A percentile compares a stretch with the other conserved stretches of the same genome.
Evolutionary conservation across 2,329 filamentous ascomycete species (phyloP).

Genomic region (Nemania sp.): DNA sequence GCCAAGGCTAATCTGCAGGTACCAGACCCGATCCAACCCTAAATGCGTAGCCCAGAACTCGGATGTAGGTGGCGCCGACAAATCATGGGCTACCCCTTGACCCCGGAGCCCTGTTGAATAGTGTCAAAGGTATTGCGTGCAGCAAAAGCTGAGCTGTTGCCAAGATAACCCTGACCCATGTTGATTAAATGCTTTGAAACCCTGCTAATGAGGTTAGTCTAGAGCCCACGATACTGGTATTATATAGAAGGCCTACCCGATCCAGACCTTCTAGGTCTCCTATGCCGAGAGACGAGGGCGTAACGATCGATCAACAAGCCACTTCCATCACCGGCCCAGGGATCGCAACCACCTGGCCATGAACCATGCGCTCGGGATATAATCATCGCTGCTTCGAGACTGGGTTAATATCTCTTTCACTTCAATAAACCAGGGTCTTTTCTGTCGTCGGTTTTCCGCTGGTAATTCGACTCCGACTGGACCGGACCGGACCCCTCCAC

Average conservation of each 20-base stretch:
- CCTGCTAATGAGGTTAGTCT: constrained; percentile 2
- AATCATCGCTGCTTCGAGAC: background rate
- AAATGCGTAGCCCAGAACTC: background rate
- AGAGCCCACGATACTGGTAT: constrained; percentile 1
- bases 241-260: constrained; percentile 9
- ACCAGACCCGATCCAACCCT: constrained; percentile 7
- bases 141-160: constrained; percentile 19
- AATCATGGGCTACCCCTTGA: constrained; percentile 10
- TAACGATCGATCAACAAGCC: constrained; percentile 2
- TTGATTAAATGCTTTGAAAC: constrained; percentile 17
- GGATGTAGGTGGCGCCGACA: constrained; percentile 12
- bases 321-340: constrained; percentile 7
- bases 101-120: background rate
- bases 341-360: constrained; percentile 4
- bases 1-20: constrained; percentile 24
- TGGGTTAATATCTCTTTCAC: constrained; percentile 2
- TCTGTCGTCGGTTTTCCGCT: background rate
- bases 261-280: background rate
- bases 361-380: constrained; percentile 9
- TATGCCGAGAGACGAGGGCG: background rate
- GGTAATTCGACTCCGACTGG: background rate
- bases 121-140: constrained; percentile 13
- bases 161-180: constrained; percentile 18
- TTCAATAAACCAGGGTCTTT: background rate
- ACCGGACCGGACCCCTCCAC: background rate